phyloP scores from a whole-genome alignment of 768 basidiomycete species.

The Termitomyces heimii region DNA sequence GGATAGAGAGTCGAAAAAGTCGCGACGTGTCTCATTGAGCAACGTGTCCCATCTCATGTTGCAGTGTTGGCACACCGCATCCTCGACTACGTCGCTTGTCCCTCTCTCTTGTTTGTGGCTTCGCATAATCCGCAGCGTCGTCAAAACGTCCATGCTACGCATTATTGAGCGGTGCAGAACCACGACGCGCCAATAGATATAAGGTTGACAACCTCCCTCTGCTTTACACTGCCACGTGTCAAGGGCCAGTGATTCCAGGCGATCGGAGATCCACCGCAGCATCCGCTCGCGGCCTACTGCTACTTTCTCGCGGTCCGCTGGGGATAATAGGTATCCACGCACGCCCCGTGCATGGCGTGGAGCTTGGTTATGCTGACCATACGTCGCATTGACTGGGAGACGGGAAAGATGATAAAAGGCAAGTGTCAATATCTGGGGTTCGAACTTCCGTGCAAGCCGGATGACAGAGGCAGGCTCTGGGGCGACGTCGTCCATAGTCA shows the following conservation, averaged over 20 bases:
- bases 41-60: conserved; percentile 19
- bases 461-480: conserved; percentile 19
- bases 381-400: conserved; percentile 16
- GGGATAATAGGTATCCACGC: conserved; percentile 13
- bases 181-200: conserved; percentile 19
- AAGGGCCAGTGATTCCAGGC: conserved; percentile 14
- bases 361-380: conserved; percentile 15
- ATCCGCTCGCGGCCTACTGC: conserved; percentile 18
- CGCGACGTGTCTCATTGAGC: conserved; percentile 16
- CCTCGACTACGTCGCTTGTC: conserved; percentile 16
- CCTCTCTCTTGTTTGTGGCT: conserved; percentile 19
- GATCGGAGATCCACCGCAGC: conserved; percentile 17
- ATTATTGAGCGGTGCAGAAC: conserved; percentile 17
- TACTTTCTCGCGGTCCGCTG: conserved; percentile 16
- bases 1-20: conserved; percentile 17
- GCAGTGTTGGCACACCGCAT: conserved; percentile 18
- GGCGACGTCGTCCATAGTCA: conserved; percentile 21
- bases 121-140: conserved; percentile 16
- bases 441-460: conserved; percentile 19
- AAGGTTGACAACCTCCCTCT: conserved; percentile 13
- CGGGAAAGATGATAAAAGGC: conserved; percentile 18
- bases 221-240: conserved; percentile 17
- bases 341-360: conserved; percentile 16
- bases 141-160: conserved; percentile 17
- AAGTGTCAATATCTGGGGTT: conserved; percentile 13